Conservation (phyloP, 345 rosid species). For the Gossypium herbaceum region DNA sequence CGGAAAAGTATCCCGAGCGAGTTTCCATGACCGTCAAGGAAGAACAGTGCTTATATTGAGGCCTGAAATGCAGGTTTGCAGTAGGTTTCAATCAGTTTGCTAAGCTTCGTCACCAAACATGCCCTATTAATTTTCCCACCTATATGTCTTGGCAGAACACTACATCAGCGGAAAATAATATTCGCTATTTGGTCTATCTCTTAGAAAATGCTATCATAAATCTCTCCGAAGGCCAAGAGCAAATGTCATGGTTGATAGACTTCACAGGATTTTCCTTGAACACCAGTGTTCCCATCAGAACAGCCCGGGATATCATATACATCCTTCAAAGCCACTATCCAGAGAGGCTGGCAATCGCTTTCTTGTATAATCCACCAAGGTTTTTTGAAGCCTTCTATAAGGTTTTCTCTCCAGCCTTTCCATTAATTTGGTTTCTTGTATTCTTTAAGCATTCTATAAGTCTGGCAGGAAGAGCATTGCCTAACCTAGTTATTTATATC, state of each 20-base stretch:
- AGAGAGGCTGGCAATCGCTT: constrained; percentile 74
- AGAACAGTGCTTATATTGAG: constrained; percentile 87
- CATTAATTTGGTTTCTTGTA: not conserved
- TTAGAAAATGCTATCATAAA: constrained; percentile 80
- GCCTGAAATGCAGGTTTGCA: constrained; percentile 75
- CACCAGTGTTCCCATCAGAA: constrained; percentile 38
- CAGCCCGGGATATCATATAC: constrained; percentile 63
- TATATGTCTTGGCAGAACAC: constrained; percentile 53
- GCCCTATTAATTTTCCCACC: not conserved
- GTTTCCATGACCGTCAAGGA: constrained; percentile 68
- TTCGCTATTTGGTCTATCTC: constrained; percentile 76
- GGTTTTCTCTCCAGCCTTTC: constrained; percentile 40
- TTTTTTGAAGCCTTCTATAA: constrained; percentile 79
- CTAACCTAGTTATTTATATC: not conserved
- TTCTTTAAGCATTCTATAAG: not conserved
- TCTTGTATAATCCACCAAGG: constrained; percentile 85
- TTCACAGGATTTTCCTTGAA: constrained; percentile 80
- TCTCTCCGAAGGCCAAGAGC: constrained; percentile 81
- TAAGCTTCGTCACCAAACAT: not conserved
- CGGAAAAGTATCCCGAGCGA: constrained; percentile 77
- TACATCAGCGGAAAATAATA: constrained; percentile 58
- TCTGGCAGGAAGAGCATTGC: not conserved
- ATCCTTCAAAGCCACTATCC: constrained; percentile 89
- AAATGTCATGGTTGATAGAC: constrained; percentile 88
- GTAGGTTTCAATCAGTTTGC: not conserved